phyloP scores from a whole-genome alignment of 2,329 filamentous ascomycete genomes.

The Neonectria sp. region DNA sequence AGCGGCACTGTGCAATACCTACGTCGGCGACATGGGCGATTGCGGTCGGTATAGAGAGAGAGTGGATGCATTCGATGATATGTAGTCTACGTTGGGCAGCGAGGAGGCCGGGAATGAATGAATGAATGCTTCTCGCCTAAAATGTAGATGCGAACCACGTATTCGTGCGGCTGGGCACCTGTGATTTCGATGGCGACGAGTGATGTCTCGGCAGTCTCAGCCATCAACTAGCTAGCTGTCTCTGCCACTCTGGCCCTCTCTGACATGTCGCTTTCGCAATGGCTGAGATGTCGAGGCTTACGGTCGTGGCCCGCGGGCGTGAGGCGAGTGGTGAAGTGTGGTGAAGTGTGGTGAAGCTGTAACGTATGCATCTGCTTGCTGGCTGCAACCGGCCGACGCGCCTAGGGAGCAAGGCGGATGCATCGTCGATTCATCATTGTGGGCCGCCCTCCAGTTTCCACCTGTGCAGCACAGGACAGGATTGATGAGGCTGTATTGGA shows the following conservation, averaged over 20 bases:
- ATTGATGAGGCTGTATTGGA: slow-evolving; percentile 13
- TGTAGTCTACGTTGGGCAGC: slow-evolving; percentile 26
- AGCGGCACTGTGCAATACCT: slow-evolving; percentile 20
- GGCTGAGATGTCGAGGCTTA: slow-evolving; percentile 18
- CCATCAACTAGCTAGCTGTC: slow-evolving; percentile 11
- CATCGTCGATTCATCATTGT: slow-evolving; percentile 15
- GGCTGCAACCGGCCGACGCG: slow-evolving; percentile 15
- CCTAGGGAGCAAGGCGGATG: slow-evolving; percentile 11
- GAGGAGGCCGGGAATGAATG: slow-evolving; percentile 13
- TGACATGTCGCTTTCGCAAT: slow-evolving; percentile 26
- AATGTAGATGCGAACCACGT: background rate
- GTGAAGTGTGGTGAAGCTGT: slow-evolving; percentile 14
- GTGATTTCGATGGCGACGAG: slow-evolving; percentile 2
- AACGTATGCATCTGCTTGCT: slow-evolving; percentile 5
- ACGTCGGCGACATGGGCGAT: slow-evolving; percentile 1
- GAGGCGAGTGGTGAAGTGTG: slow-evolving; percentile 8
- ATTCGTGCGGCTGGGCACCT: background rate
- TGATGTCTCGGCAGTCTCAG: slow-evolving; percentile 14
- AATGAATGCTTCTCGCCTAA: slow-evolving; percentile 2
- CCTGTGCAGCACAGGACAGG: background rate
- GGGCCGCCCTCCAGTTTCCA: slow-evolving; percentile 1
- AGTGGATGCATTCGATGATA: slow-evolving; percentile 5
- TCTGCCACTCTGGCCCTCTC: slow-evolving; percentile 2
- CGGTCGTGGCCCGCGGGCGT: background rate
- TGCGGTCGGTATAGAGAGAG: background rate